Evolutionary conservation across 805 yeast species (phyloP).

Genomic region (Peterozyma toletana): DNA sequence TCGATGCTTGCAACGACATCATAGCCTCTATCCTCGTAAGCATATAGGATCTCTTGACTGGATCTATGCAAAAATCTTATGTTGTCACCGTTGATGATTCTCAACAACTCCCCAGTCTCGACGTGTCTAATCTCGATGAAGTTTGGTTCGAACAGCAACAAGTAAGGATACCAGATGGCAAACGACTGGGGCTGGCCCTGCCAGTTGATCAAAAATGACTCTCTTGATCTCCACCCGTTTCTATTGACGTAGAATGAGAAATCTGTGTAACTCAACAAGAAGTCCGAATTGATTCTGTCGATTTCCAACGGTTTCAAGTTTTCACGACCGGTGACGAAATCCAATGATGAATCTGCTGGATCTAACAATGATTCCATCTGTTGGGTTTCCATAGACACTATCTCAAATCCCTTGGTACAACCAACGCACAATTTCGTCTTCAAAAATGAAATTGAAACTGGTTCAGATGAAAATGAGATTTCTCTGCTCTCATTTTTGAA

Average conservation of each 20-base stretch:
- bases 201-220: constrained; percentile 94
- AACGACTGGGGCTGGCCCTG: constrained; percentile 92
- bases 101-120: constrained; percentile 75
- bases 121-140: constrained; percentile 91
- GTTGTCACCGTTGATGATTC: constrained; percentile 90
- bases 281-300: constrained; percentile 83
- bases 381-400: constrained; percentile 77
- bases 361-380: constrained; percentile 86
- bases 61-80: constrained; percentile 83
- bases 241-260: constrained; percentile 91
- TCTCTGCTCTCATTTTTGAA: constrained; percentile 66
- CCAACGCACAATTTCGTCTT: constrained; percentile 90
- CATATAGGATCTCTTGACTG: constrained; percentile 90
- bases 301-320: constrained; percentile 85
- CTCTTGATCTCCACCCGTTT: constrained; percentile 94
- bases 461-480: constrained; percentile 78
- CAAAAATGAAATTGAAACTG: constrained; percentile 84
- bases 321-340: constrained; percentile 82
- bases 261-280: constrained; percentile 82
- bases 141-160: constrained; percentile 81
- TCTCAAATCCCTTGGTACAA: constrained; percentile 94
- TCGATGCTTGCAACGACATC: constrained; percentile 91
- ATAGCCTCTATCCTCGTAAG: constrained; percentile 81
- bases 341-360: constrained; percentile 97
- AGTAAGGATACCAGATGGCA: constrained; percentile 90